Percentiles rank a stretch among this genome's conserved stretches.
Conservation (phyloP, 495 filamentous ascomycete species). For the Penicillium paxilli region DNA sequence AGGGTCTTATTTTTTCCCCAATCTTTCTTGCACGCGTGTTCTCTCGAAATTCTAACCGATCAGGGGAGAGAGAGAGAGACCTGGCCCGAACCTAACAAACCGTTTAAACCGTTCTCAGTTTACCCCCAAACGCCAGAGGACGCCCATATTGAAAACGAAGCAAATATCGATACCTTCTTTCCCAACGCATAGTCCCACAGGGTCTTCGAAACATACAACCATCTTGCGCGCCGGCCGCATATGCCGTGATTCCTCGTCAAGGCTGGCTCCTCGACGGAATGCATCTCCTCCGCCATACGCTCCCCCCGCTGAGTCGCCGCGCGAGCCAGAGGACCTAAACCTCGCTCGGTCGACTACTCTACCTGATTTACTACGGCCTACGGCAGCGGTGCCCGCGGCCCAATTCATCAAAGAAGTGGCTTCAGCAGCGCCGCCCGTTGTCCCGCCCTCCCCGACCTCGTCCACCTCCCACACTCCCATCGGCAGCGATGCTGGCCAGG, state of each 20-base stretch:
- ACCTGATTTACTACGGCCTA: slow-evolving; percentile 15
- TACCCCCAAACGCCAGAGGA: too few relatives aligned
- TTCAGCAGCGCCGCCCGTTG: slow-evolving; percentile 22
- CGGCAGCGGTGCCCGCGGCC: slow-evolving; percentile 4
- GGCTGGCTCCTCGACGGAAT: slow-evolving; percentile 49
- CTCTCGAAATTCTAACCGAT: slow-evolving; percentile 11
- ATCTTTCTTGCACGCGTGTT: background rate
- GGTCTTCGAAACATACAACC: background rate
- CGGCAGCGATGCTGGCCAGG: slow-evolving; percentile 35
- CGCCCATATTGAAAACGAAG: background rate
- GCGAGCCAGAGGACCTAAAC: slow-evolving; percentile 28
- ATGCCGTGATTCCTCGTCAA: slow-evolving; percentile 38
- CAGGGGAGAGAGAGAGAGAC: slow-evolving; percentile 19
- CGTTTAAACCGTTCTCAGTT: too few relatives aligned
- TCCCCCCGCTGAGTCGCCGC: slow-evolving; percentile 26
- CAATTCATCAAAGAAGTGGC: slow-evolving; percentile 34
- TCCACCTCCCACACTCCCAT: slow-evolving; percentile 36
- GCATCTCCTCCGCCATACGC: slow-evolving; percentile 42
- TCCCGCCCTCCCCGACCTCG: slow-evolving; percentile 37
- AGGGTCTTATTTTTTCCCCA: background rate
- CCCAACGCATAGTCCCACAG: background rate
- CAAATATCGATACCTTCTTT: background rate
- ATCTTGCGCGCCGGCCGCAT: slow-evolving; percentile 39
- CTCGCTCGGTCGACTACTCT: slow-evolving; percentile 11
- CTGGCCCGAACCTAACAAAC: background rate